Evolutionary conservation across 495 filamentous ascomycete species (phyloP), one percentile per base, ranked within the genome.

Genomic region (Neurospora hispaniola): DNA sequence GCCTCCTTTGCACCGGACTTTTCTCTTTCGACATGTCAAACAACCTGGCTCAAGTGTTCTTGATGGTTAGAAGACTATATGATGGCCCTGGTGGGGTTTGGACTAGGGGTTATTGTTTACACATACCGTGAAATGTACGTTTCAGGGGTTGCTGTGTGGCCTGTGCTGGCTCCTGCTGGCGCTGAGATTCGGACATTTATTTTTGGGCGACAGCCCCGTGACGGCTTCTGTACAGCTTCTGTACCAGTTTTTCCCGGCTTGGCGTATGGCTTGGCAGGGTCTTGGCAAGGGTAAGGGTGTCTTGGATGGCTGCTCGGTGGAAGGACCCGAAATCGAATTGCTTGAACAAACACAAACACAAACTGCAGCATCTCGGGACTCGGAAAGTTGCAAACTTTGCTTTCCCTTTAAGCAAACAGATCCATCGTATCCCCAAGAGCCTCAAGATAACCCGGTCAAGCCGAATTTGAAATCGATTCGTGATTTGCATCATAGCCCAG

Each of bases 1-100:
- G 1, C 80, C 79, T 42, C 80, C 79, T 11, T 70, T 79, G 48
- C 81, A 81, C 38, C 80, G 79, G n/a, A 82, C 79, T 40, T 79
- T 81, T 71, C 80, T 75, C 73, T 79, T 80, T 44, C 80, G 79
- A 46, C 81, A 82, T 69, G 80, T 82, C 73, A 82, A 71, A 72
- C 81, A 81, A 27, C 81, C 81, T 81, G 40, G 31, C 43, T 4
- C 11, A 12, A 39, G 16, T 7, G 68, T 62, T n/a, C 27, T 31
- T 2, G 18, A 38, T 35, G 42, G 27, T 40, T 71, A 27, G 46
- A 69, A 38, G 35, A 38, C 4, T 38, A 23, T 41, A 35, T 23
- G 40, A 7, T 27, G 66, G 14, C 44, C 23, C 10, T 54, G 16
- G 5, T 31, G 27, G 44, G 42, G 42, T 42, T 31, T 31, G 2